phyloP scores from a whole-genome alignment of 108 stramenopile species.

The Nitzschia sp. region DNA sequence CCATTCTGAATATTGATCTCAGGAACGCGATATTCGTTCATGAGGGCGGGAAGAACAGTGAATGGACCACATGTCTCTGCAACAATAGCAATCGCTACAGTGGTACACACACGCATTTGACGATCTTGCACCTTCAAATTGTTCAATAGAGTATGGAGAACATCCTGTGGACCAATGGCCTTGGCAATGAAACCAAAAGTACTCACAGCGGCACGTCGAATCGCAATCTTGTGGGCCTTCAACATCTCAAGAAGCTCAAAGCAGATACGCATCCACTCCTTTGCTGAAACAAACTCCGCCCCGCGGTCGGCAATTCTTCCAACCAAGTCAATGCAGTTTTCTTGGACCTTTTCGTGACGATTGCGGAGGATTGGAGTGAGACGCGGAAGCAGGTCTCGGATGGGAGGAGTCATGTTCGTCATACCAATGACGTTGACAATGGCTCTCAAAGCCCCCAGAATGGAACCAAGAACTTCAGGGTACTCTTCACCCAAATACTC shows the following conservation, averaged over 20 bases:
- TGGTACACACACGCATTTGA: constrained; percentile 98
- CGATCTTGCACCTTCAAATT: constrained; percentile 99
- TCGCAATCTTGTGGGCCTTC: constrained; percentile 97
- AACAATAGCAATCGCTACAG: constrained; percentile 98
- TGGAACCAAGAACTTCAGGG: constrained; percentile 95
- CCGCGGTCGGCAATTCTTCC: constrained; percentile 98
- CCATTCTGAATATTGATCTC: constrained; percentile 99
- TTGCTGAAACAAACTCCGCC: constrained; percentile 93
- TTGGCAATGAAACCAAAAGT: constrained; percentile 99
- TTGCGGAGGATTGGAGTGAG: constrained; percentile 98
- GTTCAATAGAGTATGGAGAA: constrained; percentile 96
- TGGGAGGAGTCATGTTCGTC: constrained; percentile 98
- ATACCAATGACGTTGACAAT: constrained; percentile 99
- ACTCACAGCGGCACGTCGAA: constrained; percentile 95
- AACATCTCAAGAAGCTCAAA: constrained; percentile 99
- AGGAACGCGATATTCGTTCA: constrained; percentile 99
- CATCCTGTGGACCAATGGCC: constrained; percentile 99
- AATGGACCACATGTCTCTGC: constrained; percentile 99
- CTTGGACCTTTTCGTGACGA: constrained; percentile 98
- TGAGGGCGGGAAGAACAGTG: constrained; percentile 97
- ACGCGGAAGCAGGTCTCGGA: constrained; percentile 94
- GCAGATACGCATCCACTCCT: constrained; percentile 99
- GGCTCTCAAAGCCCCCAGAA: constrained; percentile 91
- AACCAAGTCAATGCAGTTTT: constrained; percentile 96
- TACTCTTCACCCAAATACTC: constrained; percentile 99